Base-by-base conservation (phyloP, 2,329 filamentous ascomycete genomes). In the Botrytis medusae region DNA sequence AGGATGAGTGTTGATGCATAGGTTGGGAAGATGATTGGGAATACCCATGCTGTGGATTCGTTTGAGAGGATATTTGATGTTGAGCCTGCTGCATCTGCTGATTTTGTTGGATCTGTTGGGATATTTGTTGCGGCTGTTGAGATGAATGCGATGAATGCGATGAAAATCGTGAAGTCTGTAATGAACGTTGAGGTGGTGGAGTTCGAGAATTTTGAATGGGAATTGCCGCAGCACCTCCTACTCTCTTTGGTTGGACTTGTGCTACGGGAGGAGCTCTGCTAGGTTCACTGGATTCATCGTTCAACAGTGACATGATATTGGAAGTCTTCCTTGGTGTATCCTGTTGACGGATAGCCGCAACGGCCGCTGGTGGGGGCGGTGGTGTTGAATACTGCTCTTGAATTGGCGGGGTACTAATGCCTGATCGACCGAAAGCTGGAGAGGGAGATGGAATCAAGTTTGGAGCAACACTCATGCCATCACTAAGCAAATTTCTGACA, bases 271-370 rank as follows among this genome's bases (percentile, higher is more conserved):
- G 74, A 40, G 79, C 74, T 71, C 79, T 79, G 44, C 74, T 77
- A 69, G 84, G 82, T 1, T 84, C 81, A n/a, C 84, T 84, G 10
- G 85, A 82, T 71, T 90, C 89, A 70, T 81, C 79, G 75, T 90
- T 88, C 4, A 91, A 83, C 74, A 91, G 80, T 0, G 88, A 88
- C 86, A 90, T 89, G 74, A 91, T 85, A 75, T 84, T 91, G 22
- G 88, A 90, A 12, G 86, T 89, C 82, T 90, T 91, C n/a, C 86
- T 84, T 76, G 88, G 86, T 3, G 82, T 80, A 4, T 84, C 81
- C 54, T 83, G 84, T 40, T 83, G 81, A 20, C 83, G 79, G 10
- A 81, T 77, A 59, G 86, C 79, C 57, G 84, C 81, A 42, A 84
- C 81, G 34, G 84, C 79, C n/a, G 84, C 79, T 48, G 74, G 70